These are phyloP conservation scores for Carex arenaria DNA, from an alignment of 202 grass and related monocot species.

Conservation along the genomic window DNA sequence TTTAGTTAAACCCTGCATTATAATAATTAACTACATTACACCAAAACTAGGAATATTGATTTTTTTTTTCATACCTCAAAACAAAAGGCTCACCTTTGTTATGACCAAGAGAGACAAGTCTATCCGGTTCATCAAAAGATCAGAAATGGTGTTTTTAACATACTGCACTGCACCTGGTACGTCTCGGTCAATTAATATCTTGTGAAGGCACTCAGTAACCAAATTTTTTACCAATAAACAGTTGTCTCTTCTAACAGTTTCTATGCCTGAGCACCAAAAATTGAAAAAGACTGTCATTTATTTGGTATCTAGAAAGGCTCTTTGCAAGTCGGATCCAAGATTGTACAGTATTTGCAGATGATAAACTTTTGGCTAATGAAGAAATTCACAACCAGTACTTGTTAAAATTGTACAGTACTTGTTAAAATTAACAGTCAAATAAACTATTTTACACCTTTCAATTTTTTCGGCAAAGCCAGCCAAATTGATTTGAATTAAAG, in stretches of 20 bases:
- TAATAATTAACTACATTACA: conserved; percentile 9
- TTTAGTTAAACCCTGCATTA: conserved; percentile 92
- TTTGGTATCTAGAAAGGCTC: conserved; percentile 1
- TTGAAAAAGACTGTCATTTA: conserved; percentile 23
- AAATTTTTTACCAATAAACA: conserved; percentile 98
- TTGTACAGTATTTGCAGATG: background rate
- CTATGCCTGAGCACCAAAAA: conserved; percentile 59
- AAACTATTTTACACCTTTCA: background rate
- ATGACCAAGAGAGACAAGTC: conserved; percentile 99
- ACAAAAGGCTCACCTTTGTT: conserved; percentile 65
- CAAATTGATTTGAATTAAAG: background rate
- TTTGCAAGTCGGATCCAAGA: background rate
- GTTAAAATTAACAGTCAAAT: background rate
- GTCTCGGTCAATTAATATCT: conserved; percentile 84
- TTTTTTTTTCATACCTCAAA: background rate
- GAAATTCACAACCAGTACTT: background rate
- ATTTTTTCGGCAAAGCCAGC: background rate
- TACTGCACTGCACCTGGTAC: conserved; percentile 90
- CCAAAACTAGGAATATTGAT: conserved; percentile 7
- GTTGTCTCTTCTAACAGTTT: conserved; percentile 99
- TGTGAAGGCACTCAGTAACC: conserved; percentile 92
- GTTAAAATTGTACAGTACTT: background rate
- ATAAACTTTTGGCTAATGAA: background rate
- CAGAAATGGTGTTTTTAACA: conserved; percentile 97
- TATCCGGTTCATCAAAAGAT: conserved; percentile 96